phyloP scores from a whole-genome alignment of 208 protist genomes.

The Trypanosoma platydactyli region DNA sequence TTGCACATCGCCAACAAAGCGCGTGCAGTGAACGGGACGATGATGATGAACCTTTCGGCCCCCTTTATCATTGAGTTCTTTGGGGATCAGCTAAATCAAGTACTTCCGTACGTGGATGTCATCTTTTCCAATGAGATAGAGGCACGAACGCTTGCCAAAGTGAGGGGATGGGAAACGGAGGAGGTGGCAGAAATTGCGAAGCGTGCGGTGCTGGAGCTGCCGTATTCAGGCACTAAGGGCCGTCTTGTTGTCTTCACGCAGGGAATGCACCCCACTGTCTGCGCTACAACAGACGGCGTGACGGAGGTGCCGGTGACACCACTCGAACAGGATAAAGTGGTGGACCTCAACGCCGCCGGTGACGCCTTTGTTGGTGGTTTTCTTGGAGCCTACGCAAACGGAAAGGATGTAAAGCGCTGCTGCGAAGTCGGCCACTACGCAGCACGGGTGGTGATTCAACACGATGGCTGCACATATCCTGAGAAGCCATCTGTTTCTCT shows the following conservation, averaged over 20 bases:
- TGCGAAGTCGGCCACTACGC: conserved; percentile 91
- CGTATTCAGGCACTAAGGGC: conserved; percentile 79
- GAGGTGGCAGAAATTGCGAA: conserved; percentile 88
- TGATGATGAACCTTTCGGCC: conserved; percentile 96
- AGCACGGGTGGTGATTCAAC: conserved; percentile 91
- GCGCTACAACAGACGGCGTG: conserved; percentile 49
- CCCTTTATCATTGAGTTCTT: conserved; percentile 97
- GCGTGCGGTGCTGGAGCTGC: conserved; percentile 62
- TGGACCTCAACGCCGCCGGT: conserved; percentile 98
- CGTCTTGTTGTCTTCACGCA: conserved; percentile 96
- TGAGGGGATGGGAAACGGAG: conserved; percentile 66
- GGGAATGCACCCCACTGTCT: conserved; percentile 87
- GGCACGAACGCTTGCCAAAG: conserved; percentile 79
- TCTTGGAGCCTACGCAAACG: conserved; percentile 82
- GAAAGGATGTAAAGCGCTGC: conserved; percentile 68
- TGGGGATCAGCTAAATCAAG: conserved; percentile 80
- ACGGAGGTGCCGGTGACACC: conserved; percentile 57
- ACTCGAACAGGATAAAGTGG: conserved; percentile 88
- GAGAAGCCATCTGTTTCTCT: conserved; percentile 59
- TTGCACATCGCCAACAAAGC: conserved; percentile 91
- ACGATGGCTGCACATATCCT: conserved; percentile 93
- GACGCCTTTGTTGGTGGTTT: conserved; percentile 99
- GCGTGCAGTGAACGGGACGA: conserved; percentile 77
- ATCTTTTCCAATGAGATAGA: conserved; percentile 97
- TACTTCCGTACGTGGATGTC: conserved; percentile 93